Conservation (phyloP, 2,329 filamentous ascomycete genomes). For the Scortechinia acanthostroma region DNA sequence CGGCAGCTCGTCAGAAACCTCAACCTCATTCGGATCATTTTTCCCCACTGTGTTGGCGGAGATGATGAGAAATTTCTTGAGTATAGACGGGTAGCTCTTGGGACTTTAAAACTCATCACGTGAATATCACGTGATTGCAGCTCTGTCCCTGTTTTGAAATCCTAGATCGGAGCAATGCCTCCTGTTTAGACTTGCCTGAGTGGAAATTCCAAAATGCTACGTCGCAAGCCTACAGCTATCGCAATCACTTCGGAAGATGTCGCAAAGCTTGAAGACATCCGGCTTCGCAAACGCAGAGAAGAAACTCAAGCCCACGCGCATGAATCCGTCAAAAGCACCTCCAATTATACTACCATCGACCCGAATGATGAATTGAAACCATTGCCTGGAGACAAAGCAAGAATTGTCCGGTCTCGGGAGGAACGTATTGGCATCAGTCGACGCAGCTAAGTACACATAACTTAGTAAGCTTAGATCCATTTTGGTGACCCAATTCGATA, state of each 20-base stretch:
- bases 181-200: too few species aligned
- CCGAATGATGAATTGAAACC: constrained; percentile 39
- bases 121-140: too few species aligned
- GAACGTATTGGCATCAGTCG: constrained; percentile 28
- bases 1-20: background rate
- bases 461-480: too few species aligned
- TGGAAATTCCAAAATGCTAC: constrained; percentile 34
- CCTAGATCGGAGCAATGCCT: too few species aligned
- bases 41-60: background rate
- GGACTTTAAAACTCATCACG: too few species aligned
- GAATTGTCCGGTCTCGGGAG: constrained; percentile 33
- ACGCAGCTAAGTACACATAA: too few species aligned
- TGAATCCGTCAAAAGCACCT: constrained; percentile 6
- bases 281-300: constrained; percentile 12
- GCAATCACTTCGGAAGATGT: constrained; percentile 37
- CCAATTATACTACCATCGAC: constrained; percentile 20
- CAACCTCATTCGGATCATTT: background rate
- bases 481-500: too few species aligned
- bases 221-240: constrained; percentile 39
- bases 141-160: too few species aligned
- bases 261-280: constrained; percentile 31
- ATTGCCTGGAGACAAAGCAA: constrained; percentile 34
- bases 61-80: too few species aligned
- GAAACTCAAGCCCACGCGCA: constrained; percentile 14
- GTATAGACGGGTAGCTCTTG: too few species aligned